Conservation (phyloP, 2,329 filamentous ascomycete species). For the Tolypocladium inflatum region DNA sequence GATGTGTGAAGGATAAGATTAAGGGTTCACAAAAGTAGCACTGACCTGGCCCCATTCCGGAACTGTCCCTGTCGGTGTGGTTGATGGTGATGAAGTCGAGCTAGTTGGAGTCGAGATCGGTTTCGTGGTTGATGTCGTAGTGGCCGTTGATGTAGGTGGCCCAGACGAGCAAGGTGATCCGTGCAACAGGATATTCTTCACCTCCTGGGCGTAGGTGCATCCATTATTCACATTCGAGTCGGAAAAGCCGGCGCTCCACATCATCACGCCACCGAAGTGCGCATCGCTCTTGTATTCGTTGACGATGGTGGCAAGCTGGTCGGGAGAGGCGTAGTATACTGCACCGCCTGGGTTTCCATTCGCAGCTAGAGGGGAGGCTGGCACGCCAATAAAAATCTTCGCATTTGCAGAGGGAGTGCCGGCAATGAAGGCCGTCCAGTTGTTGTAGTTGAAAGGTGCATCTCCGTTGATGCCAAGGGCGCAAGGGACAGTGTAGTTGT, state of each 20-base stretch:
- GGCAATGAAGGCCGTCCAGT: slow-evolving; percentile 15
- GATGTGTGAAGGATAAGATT: too few relatives aligned
- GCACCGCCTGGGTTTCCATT: slow-evolving; percentile 21
- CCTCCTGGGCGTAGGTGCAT: slow-evolving; percentile 30
- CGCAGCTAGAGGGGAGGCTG: slow-evolving; percentile 20
- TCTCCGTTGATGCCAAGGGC: slow-evolving; percentile 1
- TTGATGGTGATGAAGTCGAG: neutral
- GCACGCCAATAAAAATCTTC: slow-evolving; percentile 19
- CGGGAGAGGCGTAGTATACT: slow-evolving; percentile 23
- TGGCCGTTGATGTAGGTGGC: neutral
- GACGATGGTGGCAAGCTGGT: slow-evolving; percentile 19
- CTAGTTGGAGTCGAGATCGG: neutral
- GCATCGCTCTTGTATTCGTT: slow-evolving; percentile 16
- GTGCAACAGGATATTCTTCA: slow-evolving; percentile 21
- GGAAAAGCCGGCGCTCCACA: slow-evolving; percentile 31
- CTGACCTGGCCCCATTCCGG: neutral
- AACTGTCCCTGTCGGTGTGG: neutral
- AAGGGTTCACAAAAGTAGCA: neutral
- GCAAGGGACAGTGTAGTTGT: slow-evolving; percentile 19
- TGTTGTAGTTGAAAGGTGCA: slow-evolving; percentile 11
- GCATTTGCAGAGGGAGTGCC: slow-evolving; percentile 14
- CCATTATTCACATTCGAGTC: slow-evolving; percentile 22
- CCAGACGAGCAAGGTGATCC: neutral
- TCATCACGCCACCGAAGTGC: slow-evolving; percentile 27
- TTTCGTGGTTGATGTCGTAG: neutral